Evolutionary conservation across 768 basidiomycete genomes (phyloP), one percentile per base, ranked within the genome.

Genomic region (Russula sp.): DNA sequence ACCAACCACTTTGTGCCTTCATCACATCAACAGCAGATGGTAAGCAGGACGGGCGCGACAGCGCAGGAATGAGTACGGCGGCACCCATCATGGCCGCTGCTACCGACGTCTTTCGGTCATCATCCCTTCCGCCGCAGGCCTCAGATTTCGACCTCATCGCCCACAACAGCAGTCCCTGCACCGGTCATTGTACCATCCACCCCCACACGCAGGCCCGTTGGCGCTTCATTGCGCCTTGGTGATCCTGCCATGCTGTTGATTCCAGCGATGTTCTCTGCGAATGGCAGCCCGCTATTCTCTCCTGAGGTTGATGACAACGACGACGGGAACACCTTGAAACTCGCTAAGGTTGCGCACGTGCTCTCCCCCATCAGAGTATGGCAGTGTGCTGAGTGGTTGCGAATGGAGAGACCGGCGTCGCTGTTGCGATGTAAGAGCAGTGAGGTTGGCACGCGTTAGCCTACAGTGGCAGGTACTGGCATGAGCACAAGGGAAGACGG

Each of bases 1-100:
- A 42, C 70, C 71, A 9, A 66, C 73, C 13, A 69, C 73, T 26
- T 74, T 73, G 53, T n/a, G n/a, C 75, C 75, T 42, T 76, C 75
- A 52, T 28, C 75, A 51, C 75, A 75, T 69, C 69, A 74, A 50
- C 71, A 74, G 34, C 74, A 74, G 55, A 67, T 71, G 28, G 73
- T 76, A 5, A 71, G 73, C 16, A 67, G 72, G 38, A 73, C 73
- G 8, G 64, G 64, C 20, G 63, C 63, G n/a, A 64, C 63, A 28
- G 38, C 28, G 48, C 7, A 16, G 22, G 34, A 5, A 9, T 8
- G 51, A 58, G 34, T 22, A 5, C 54, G 9, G 28, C 36, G 4
- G 56, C 61, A 16, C 64, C 67, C 3, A 30, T 66, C 59, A 67
- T 28, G 22, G 67, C 67, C 1, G 52, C 64, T 18, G 36, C 56